Evolutionary conservation across 176 grass and related monocot species (phyloP), one percentile per base, ranked within the genome.

Genomic region (Triticum timopheevii): DNA sequence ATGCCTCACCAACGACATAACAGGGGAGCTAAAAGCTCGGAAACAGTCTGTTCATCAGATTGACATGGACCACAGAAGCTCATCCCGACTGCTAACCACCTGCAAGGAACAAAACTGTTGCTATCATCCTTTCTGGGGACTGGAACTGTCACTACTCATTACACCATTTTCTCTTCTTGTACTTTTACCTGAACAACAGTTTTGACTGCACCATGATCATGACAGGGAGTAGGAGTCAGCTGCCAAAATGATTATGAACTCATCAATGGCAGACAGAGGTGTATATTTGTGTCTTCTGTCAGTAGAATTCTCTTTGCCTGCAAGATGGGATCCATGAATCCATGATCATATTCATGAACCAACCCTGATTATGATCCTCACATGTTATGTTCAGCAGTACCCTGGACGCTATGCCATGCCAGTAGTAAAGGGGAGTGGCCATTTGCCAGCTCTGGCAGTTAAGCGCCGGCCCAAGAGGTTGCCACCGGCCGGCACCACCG

Each of bases 381-480:
- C 76, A 49, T 84, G 79, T 13, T 34, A 39, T 82, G 39, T 71
- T 63, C 12, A 77, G 67, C 67, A 70, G 22, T 38, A 7, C 67
- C 63, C 80, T 19, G 70, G 78, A 40, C 3, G 59, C 24, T 83
- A 45, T 77, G 47, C 30, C 80, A 36, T 87, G 36, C 80, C 47
- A 25, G 61, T 31, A 59, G 71, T 40, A 50, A 73, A 77, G 65
- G 85, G 34, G 15, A 47, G 15, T 42, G 45, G 38, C 44, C 73
- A 76, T 58, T 58, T 58, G 7, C 44, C 62, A 76, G 69, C 38
- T 81, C 76, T 4, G 68, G 85, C 76, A 80, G 76, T 80, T 84
- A 87, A 87, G 76, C 80, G 76, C 89, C 85, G 89, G 80, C 86
- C 58, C 4, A 44, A 31, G 40, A 70, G 76, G 4, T 62, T 84